These are phyloP conservation scores for Capronia americana DNA, from an alignment of 2,329 filamentous ascomycete genomes.

Conservation along the genomic window DNA sequence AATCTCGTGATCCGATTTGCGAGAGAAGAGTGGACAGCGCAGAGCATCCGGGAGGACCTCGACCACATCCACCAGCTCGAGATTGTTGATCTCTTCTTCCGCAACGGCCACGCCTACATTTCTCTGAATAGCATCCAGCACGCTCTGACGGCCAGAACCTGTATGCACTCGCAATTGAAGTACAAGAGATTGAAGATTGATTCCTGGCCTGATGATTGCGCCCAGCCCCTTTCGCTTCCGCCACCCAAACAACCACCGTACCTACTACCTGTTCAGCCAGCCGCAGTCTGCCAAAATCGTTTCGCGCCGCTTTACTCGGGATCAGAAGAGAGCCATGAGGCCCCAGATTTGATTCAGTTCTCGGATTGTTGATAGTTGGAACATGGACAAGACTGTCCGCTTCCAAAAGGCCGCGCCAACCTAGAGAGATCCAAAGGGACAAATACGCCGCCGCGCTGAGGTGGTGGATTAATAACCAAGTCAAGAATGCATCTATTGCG, in stretches of 20 bases:
- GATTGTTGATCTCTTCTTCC: slow-evolving; percentile 69
- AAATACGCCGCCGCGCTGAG: background rate
- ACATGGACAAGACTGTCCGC: background rate
- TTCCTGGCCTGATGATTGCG: slow-evolving; percentile 76
- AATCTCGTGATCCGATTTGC: slow-evolving; percentile 73
- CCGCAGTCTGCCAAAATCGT: slow-evolving; percentile 57
- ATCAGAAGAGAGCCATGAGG: slow-evolving; percentile 10
- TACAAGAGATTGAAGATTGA: slow-evolving; percentile 76
- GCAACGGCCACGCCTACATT: slow-evolving; percentile 67
- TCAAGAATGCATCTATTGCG: background rate
- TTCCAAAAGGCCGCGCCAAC: background rate
- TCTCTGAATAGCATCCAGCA: slow-evolving; percentile 79
- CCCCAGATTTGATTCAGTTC: background rate
- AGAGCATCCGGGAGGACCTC: slow-evolving; percentile 72
- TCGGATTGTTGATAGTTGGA: background rate
- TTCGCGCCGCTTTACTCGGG: slow-evolving; percentile 66
- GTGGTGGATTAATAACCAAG: background rate
- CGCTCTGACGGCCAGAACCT: slow-evolving; percentile 75
- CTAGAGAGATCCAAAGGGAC: background rate
- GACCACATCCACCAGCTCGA: slow-evolving; percentile 83
- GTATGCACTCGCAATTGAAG: slow-evolving; percentile 71
- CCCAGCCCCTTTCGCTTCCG: slow-evolving; percentile 58
- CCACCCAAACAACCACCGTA: slow-evolving; percentile 44
- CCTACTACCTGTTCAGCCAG: slow-evolving; percentile 26
- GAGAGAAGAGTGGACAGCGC: slow-evolving; percentile 65